Evolutionary conservation across 352 stramenopile species (phyloP).

Genomic region (Phytopythium aichiense): DNA sequence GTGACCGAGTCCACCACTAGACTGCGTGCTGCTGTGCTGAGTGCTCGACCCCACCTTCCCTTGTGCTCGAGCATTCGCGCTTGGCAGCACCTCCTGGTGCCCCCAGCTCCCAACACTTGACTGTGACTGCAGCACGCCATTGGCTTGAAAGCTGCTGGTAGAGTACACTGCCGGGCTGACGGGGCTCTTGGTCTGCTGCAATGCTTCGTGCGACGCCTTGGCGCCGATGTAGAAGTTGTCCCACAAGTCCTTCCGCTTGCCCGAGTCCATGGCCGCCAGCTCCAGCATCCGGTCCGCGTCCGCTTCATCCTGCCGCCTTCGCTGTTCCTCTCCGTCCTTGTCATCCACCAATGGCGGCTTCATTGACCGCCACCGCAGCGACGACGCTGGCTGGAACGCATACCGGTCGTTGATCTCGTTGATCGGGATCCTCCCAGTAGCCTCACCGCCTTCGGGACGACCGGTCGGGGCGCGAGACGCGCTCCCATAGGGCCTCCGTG

Average conservation of each 20-base stretch:
- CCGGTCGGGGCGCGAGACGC: constrained; percentile 4
- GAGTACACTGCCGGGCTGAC: neutral
- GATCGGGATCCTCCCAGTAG: constrained; percentile 5
- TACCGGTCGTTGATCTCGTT: constrained; percentile 16
- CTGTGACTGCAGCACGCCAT: neutral
- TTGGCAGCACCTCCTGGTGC: neutral
- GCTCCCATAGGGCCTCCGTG: constrained; percentile 13
- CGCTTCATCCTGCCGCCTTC: constrained; percentile 14
- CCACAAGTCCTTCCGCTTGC: constrained; percentile 27
- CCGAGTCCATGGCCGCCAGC: constrained; percentile 17
- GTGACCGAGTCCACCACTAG: neutral
- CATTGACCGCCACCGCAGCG: constrained; percentile 25
- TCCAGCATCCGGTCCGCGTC: constrained; percentile 25
- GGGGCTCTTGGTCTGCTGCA: too few relatives aligned
- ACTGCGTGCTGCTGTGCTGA: constrained; percentile 1
- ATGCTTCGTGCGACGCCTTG: constrained; percentile 15
- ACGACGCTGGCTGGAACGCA: constrained; percentile 24
- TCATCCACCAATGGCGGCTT: neutral
- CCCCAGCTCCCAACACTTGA: neutral
- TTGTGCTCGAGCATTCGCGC: neutral
- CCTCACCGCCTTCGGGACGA: neutral
- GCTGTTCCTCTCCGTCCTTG: constrained; percentile 9
- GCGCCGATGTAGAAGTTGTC: constrained; percentile 33
- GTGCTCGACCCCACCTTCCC: neutral
- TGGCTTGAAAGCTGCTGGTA: neutral